Evolutionary conservation across 768 basidiomycete genomes (phyloP), one percentile per base, ranked within the genome.

Genomic region (Termitomyces bulborhizus): DNA sequence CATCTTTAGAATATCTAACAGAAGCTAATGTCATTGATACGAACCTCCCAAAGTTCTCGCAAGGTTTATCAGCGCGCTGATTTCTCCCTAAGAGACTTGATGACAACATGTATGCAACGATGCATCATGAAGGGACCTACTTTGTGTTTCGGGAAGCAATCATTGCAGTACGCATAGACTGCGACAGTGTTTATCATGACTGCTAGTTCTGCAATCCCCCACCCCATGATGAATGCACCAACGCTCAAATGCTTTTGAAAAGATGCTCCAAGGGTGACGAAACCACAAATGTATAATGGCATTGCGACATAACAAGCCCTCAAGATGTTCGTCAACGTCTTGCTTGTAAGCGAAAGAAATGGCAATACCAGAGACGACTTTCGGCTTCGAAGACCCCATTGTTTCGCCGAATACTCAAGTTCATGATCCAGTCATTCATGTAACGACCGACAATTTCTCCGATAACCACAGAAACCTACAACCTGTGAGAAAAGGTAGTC

Each of bases 241-340:
- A 76, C 64, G 39, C 69, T 72, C 0, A 78, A 64, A 45, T 79
- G 74, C 13, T 77, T 76, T 60, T 82, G 71, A 47, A 83, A 69
- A 1, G 76, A 64, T 1, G 73, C 78, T 4, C 82, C 83, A 8
- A 85, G 69, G 3, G 76, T 60, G 42, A 82, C 64, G 61, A 82
- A 82, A 3, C 83, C 82, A 43, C 68, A 73, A 43, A 84, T 69
- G 61, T 79, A 82, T 27, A 84, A 64, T 1, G 76, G 77, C 3
- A 82, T 65, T 0, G 78, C 80, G 51, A 81, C 57, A 62, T 83
- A 83, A 56, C 74, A 78, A 4, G 77, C 72, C 79, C 80, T 81
- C 0, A 21, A 15, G 12, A n/a, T 24, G 40, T 6, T 18, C 9
- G 16, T 26, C n/a, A 18, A 43, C 13, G 37, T 51, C 24, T 29